These are phyloP conservation scores for Solanum ahanhuiri DNA, from an alignment of 257 asterid species.

Conservation along the genomic window DNA sequence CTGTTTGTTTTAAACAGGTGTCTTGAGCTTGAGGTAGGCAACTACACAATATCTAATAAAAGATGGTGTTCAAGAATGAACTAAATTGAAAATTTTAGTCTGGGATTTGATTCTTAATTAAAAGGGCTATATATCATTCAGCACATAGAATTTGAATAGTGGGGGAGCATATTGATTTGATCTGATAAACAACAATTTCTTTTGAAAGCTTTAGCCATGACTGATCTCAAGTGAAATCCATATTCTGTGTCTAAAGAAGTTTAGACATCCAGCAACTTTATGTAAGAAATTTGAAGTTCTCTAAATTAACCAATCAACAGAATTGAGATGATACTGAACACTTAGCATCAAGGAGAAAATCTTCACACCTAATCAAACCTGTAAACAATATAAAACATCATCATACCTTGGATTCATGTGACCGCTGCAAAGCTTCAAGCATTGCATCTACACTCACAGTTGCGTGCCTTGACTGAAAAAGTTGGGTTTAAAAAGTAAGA, in stretches of 20 bases:
- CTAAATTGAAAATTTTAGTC: not conserved
- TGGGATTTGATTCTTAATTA: not conserved
- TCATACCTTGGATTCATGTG: constrained; percentile 49
- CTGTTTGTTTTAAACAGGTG: not conserved
- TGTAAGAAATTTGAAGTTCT: not conserved
- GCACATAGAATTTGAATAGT: not conserved
- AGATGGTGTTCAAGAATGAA: not conserved
- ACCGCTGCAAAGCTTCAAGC: constrained; percentile 68
- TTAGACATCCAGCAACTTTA: not conserved
- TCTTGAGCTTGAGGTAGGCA: not conserved
- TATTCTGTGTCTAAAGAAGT: not conserved
- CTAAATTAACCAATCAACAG: not conserved
- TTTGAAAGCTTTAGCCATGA: not conserved
- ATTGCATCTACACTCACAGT: constrained; percentile 78
- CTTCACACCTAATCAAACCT: not conserved
- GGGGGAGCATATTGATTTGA: not conserved
- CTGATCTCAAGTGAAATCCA: not conserved
- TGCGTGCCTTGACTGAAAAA: constrained; percentile 71
- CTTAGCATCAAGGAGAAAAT: not conserved
- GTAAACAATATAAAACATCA: not conserved
- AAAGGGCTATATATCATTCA: not conserved
- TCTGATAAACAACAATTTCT: not conserved
- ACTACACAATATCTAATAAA: not conserved
- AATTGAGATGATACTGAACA: not conserved
- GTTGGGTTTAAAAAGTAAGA: not conserved